Conservation (phyloP, 306 rosid species). For the Lupinus albus region DNA sequence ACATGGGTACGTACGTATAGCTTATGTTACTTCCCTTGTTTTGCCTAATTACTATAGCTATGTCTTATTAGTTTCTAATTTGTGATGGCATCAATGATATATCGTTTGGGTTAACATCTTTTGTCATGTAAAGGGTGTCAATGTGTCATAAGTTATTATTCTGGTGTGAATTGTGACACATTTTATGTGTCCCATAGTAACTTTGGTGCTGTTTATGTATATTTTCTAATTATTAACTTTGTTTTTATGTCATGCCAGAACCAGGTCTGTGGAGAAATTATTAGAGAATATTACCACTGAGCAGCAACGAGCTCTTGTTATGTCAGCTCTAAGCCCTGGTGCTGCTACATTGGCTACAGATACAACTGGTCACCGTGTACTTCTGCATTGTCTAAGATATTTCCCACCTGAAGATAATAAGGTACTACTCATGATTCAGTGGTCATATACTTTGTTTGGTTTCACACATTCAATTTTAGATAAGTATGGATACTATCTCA, state of each 20-base stretch:
- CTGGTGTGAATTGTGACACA: too few relatives aligned
- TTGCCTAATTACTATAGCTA: not conserved
- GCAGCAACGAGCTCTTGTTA: constrained; percentile 42
- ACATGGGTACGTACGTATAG: constrained; percentile 49
- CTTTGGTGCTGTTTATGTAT: not conserved
- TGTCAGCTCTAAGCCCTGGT: constrained; percentile 48
- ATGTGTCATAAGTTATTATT: too few relatives aligned
- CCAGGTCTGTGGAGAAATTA: constrained; percentile 55
- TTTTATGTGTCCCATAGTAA: too few relatives aligned
- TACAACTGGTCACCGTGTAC: constrained; percentile 57
- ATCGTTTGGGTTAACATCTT: too few relatives aligned
- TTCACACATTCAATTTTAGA: constrained; percentile 2
- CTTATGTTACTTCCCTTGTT: not conserved
- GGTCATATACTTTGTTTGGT: not conserved
- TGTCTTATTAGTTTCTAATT: constrained; percentile 8
- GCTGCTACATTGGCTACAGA: constrained; percentile 50
- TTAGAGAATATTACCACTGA: constrained; percentile 47
- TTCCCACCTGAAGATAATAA: constrained; percentile 48
- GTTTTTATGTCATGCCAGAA: constrained; percentile 37
- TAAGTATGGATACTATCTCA: not conserved
- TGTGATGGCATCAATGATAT: not conserved
- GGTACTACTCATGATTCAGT: constrained; percentile 47
- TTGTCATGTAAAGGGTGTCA: too few relatives aligned
- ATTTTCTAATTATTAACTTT: not conserved
- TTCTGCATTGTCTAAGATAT: constrained; percentile 52